Percentiles rank a stretch among this genome's conserved stretches.
Conservation (phyloP, 441 rosid genomes). For the Sinapis alba region DNA sequence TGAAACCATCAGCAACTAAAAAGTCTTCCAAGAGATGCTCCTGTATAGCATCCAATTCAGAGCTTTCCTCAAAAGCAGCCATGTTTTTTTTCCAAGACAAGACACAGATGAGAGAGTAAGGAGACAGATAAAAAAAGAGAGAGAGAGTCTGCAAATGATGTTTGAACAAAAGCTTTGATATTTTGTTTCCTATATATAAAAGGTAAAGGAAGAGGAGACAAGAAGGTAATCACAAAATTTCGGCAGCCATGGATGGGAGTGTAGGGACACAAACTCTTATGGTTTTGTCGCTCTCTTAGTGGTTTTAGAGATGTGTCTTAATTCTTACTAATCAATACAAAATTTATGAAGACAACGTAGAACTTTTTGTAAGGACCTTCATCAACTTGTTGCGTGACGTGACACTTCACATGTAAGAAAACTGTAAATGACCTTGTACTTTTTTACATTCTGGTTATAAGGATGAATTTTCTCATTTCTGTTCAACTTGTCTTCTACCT, state of each 20-base stretch:
- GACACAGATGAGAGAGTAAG: not conserved
- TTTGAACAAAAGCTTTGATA: slow-evolving; percentile 20
- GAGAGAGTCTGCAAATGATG: slow-evolving; percentile 27
- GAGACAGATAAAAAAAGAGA: not conserved
- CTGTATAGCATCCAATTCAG: slow-evolving; percentile 50
- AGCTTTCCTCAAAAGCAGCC: slow-evolving; percentile 45
- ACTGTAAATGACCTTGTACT: not conserved
- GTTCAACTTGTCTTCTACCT: slow-evolving; percentile 27
- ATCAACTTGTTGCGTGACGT: slow-evolving; percentile 33
- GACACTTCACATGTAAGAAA: slow-evolving; percentile 22
- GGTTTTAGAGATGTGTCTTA: slow-evolving; percentile 21
- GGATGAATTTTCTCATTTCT: slow-evolving; percentile 23
- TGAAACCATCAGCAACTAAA: slow-evolving; percentile 46
- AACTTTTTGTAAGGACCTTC: slow-evolving; percentile 35
- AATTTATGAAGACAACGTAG: slow-evolving; percentile 39
- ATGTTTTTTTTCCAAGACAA: slow-evolving; percentile 21
- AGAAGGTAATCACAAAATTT: slow-evolving; percentile 32
- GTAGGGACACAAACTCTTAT: slow-evolving; percentile 33
- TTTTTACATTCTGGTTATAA: slow-evolving; percentile 23
- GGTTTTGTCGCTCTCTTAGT: slow-evolving; percentile 37
- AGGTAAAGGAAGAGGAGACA: slow-evolving; percentile 25
- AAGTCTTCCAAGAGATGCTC: slow-evolving; percentile 61
- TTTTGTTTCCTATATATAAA: slow-evolving; percentile 20
- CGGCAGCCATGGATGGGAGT: slow-evolving; percentile 34
- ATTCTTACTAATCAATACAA: slow-evolving; percentile 22